phyloP scores from a whole-genome alignment of 176 grass and related monocot species.

The Ensete glaucum region DNA sequence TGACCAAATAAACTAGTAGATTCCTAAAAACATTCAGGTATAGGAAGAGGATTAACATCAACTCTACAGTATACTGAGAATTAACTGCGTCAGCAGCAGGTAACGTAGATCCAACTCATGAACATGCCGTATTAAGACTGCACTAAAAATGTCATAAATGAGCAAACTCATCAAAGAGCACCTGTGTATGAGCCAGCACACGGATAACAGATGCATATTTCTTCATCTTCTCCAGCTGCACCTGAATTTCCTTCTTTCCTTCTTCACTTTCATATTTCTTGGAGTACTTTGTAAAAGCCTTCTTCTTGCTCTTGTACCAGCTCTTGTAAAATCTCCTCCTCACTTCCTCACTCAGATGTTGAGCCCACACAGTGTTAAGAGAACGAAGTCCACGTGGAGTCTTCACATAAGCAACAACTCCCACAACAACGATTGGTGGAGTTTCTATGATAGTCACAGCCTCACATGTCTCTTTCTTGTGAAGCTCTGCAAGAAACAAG shows the following conservation, averaged over 20 bases:
- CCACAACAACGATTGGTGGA: slow-evolving; percentile 68
- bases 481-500: slow-evolving; percentile 37
- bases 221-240: slow-evolving; percentile 86
- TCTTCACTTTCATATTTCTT: slow-evolving; percentile 63
- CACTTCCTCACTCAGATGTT: slow-evolving; percentile 81
- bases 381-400: slow-evolving; percentile 69
- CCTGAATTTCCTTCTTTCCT: slow-evolving; percentile 72
- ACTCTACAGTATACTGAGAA: too few relatives aligned
- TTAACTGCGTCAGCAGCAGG: too few relatives aligned
- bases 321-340: slow-evolving; percentile 87
- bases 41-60: too few relatives aligned
- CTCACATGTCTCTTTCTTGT: slow-evolving; percentile 92
- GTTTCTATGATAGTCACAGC: slow-evolving; percentile 75
- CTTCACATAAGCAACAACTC: slow-evolving; percentile 77
- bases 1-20: too few relatives aligned
- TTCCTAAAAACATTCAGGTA: too few relatives aligned
- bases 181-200: slow-evolving; percentile 73
- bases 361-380: slow-evolving; percentile 80
- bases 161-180: background rate
- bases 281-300: slow-evolving; percentile 76
- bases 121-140: too few relatives aligned
- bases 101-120: too few relatives aligned
- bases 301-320: slow-evolving; percentile 97
- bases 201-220: slow-evolving; percentile 72
- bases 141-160: background rate